Evolutionary conservation across 192 early-diverging fungal species (phyloP).

Genomic region (Paraglomus brasilianum): DNA sequence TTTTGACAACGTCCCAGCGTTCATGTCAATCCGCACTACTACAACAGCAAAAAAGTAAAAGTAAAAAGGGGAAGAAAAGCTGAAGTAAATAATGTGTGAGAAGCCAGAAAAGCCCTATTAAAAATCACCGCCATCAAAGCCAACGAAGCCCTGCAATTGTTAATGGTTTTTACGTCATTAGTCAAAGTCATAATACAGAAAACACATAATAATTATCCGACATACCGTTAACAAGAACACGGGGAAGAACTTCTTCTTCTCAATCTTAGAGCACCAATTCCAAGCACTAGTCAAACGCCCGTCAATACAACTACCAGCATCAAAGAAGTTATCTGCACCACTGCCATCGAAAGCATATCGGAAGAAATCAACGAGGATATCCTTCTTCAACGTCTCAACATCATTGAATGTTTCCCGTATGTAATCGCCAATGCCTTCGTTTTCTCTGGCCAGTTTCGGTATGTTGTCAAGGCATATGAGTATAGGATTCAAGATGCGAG

Average conservation of each 20-base stretch:
- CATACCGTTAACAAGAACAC: slow-evolving; percentile 82
- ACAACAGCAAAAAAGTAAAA: too few species aligned
- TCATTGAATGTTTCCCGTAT: slow-evolving; percentile 71
- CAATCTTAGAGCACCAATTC: slow-evolving; percentile 88
- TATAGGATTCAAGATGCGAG: slow-evolving; percentile 90
- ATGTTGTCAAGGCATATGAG: slow-evolving; percentile 72
- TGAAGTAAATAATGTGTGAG: too few species aligned
- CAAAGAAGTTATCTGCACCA: slow-evolving; percentile 88
- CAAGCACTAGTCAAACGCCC: slow-evolving; percentile 91
- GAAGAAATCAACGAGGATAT: slow-evolving; percentile 92
- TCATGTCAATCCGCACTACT: too few species aligned
- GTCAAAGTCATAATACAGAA: neutral
- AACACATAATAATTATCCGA: neutral
- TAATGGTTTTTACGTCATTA: neutral
- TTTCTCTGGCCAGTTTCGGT: slow-evolving; percentile 52
- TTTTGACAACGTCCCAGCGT: too few species aligned
- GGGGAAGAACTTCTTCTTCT: slow-evolving; percentile 91
- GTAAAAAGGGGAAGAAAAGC: too few species aligned
- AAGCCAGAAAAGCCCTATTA: slow-evolving; percentile 17
- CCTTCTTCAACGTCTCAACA: slow-evolving; percentile 60
- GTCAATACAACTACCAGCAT: slow-evolving; percentile 94
- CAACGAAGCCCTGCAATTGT: slow-evolving; percentile 63
- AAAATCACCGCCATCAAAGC: slow-evolving; percentile 69
- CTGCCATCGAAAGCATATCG: slow-evolving; percentile 94
- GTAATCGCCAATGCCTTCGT: slow-evolving; percentile 63